Base-by-base conservation (phyloP, 495 filamentous ascomycete species). In the Lophiostoma macrostomum region DNA sequence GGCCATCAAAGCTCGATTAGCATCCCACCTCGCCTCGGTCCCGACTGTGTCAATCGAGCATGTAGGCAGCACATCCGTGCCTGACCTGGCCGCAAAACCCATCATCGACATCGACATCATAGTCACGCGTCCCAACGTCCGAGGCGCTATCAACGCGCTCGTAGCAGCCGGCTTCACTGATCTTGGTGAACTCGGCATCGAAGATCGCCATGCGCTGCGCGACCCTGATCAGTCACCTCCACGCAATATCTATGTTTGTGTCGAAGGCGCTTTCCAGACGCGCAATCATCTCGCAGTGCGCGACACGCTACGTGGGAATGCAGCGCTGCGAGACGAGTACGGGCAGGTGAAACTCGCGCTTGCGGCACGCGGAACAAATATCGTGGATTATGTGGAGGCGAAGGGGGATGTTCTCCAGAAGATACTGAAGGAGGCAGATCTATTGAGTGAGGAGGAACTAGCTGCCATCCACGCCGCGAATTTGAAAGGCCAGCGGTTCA, bases 51-150 rank as follows among this genome's bases (percentile, higher is more conserved):
- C 51, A 4, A 69, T 69, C 45, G 64, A 67, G 30, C 66, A 69
- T 44, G 53, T 67, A 13, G 65, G 66, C 14, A 65, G 64, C 50
- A 69, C 66, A 14, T 67, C 66, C 7, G 53, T 69, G 22, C 65
- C 64, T 2, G 20, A 23, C 32, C 54, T 69, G 10, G 37, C 31
- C 22, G 58, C 65, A n/a, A 69, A 69, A 30, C 61, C 64, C 27
- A 65, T 67, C 29, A 50, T 69, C 34, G 66, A 69, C 24, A 63
- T 69, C 30, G 58, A 67, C 24, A 60, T 69, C 50, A 61, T 66
- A 25, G 53, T 66, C 31, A 12, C 38, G 13, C 32, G 37, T 2
- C 20, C 23, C 12, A 41, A 46, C 10, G 24, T 62, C 25, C 34
- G 42, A 3, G 4, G 32, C 10, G 54, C 46, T 14, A 45, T 58